Conservation (phyloP, 331 rosid genomes). For the Quercus tomentella region DNA sequence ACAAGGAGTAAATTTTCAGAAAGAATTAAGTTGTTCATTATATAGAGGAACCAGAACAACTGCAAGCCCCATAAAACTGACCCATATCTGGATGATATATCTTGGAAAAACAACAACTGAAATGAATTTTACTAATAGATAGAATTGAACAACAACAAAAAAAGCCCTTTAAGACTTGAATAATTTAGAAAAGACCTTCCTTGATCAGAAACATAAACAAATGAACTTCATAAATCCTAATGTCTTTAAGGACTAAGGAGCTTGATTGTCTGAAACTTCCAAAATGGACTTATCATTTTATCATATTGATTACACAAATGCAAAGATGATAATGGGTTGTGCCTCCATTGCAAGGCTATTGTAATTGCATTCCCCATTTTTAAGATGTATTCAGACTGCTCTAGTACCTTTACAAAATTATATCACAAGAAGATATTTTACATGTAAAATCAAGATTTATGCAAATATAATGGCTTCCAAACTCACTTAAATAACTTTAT, state of each 20-base stretch:
- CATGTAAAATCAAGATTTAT: too few species aligned
- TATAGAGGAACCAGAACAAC: background rate
- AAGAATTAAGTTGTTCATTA: background rate
- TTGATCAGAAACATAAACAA: background rate
- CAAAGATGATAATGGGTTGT: too few species aligned
- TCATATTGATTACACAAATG: too few species aligned
- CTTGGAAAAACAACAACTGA: too few species aligned
- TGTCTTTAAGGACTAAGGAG: background rate
- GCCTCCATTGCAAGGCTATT: background rate
- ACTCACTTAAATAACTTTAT: too few species aligned
- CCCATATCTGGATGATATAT: background rate
- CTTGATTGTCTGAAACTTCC: too few species aligned
- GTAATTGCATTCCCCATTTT: background rate
- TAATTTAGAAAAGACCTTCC: background rate
- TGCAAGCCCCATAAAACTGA: background rate
- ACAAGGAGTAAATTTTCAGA: background rate
- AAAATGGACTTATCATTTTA: too few species aligned
- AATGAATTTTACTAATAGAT: background rate
- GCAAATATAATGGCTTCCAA: too few species aligned
- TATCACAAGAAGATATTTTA: too few species aligned
- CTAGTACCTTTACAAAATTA: too few species aligned
- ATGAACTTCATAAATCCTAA: background rate
- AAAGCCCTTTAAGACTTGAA: too few species aligned
- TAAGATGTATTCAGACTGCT: background rate
- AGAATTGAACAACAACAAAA: background rate